A percentile compares a stretch with the other conserved stretches of the same genome.
Conservation (phyloP, 1,139 yeast genomes). For the Saccharomyces hybrid region DNA sequence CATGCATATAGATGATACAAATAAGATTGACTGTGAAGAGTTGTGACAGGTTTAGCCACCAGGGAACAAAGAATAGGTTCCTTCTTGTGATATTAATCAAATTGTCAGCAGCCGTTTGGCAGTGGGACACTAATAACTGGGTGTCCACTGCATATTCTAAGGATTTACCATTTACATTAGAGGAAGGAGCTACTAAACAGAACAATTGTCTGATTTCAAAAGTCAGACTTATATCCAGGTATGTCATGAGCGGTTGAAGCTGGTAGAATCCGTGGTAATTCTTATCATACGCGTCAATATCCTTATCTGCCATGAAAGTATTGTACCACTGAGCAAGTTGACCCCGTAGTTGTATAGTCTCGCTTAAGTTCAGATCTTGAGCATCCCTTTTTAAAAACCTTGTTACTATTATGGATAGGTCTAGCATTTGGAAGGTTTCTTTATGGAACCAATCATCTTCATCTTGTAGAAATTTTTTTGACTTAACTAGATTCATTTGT, state of each 20-base stretch:
- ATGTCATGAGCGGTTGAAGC: conserved; percentile 23
- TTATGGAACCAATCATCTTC: conserved; percentile 17
- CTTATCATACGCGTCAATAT: not conserved
- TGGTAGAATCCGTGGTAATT: conserved; percentile 4
- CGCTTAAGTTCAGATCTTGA: conserved; percentile 12
- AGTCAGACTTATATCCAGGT: conserved; percentile 25
- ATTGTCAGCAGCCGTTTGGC: conserved; percentile 35
- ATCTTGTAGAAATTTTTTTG: conserved; percentile 3
- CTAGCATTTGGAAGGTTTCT: conserved; percentile 33
- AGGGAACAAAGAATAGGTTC: conserved; percentile 40
- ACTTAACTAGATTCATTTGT: not conserved
- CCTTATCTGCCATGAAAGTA: conserved; percentile 6
- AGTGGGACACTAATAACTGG: conserved; percentile 35
- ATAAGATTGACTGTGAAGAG: conserved; percentile 44
- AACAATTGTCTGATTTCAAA: conserved; percentile 23
- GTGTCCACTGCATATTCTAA: conserved; percentile 37
- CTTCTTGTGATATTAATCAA: conserved; percentile 35
- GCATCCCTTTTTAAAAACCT: conserved; percentile 15
- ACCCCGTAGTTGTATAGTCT: conserved; percentile 9
- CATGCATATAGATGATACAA: conserved; percentile 41
- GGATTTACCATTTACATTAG: not conserved
- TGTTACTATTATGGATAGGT: conserved; percentile 13
- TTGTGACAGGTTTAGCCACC: conserved; percentile 48
- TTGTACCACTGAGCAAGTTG: conserved; percentile 19
- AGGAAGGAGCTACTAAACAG: conserved; percentile 9